Base-by-base conservation (phyloP, 805 yeast species). In the Kuraishia borneana region DNA sequence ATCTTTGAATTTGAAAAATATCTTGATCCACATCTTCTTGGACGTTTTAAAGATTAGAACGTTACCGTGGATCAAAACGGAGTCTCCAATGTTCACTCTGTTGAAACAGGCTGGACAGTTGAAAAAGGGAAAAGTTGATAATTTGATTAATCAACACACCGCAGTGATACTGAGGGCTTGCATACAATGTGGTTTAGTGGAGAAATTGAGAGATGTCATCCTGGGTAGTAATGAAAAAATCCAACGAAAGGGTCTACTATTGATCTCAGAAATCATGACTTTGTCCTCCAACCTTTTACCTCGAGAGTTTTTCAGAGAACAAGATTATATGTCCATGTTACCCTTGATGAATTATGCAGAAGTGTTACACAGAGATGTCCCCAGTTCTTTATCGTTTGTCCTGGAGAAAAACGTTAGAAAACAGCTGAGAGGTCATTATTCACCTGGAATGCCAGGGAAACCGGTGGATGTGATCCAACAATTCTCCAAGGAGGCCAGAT, bases 11-110 rank as follows among this genome's bases (percentile, higher is more conserved):
- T 54, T 78, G 3, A 70, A 83, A 27, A 76, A 72, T 23, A 70
- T 75, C 20, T 50, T 88, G 13, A 58, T 89, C 42, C 94, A 84
- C 46, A 63, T 87, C 2, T 62, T 88, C 27, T 65, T 77, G 30
- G 88, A 82, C 45, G 57, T 81, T 3, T 59, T 92, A 30, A 57
- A 77, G 37, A 72, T 83, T 10, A 63, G 64, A 45, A 61, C 73
- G 1, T 54, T 80, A 14, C 71, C 81, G 0, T 73, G 82, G 79
- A 38, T 50, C 12, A 25, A 25, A 12, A n/a, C n/a, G n/a, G n/a
- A n/a, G n/a, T n/a, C n/a, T n/a, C n/a, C n/a, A n/a, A n/a, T n/a
- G n/a, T n/a, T n/a, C n/a, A n/a, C n/a, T n/a, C n/a, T n/a, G n/a
- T n/a, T n/a, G n/a, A n/a, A n/a, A n/a, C n/a, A n/a, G n/a, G n/a